phyloP scores from a whole-genome alignment of 164 flowering plant genomes.

The Dillenia suffruticosa region DNA sequence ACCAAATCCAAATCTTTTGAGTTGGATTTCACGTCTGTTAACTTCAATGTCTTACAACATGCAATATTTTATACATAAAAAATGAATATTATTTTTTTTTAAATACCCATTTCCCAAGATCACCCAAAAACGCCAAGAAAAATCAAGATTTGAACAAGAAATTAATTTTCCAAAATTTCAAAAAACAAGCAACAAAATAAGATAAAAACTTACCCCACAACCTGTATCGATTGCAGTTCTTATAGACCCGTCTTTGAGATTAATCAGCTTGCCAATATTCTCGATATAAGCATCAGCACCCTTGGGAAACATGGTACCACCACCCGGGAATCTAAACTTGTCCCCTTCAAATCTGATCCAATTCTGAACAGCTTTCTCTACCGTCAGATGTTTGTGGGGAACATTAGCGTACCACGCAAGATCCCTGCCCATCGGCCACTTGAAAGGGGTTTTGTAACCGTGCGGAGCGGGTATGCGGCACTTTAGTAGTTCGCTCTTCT shows the following conservation, averaged over 20 bases:
- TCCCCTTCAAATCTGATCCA: conserved; percentile 42
- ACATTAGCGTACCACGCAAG: conserved; percentile 49
- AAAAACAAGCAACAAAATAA: not conserved
- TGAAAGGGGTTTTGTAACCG: conserved; percentile 42
- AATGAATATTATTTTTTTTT: too few relatives aligned
- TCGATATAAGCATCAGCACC: conserved; percentile 51
- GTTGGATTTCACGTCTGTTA: too few relatives aligned
- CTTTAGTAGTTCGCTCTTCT: conserved; percentile 25
- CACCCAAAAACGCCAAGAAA: too few relatives aligned
- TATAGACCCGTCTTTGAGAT: conserved; percentile 38
- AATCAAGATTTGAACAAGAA: too few relatives aligned
- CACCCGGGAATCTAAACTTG: conserved; percentile 32
- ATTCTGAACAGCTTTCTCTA: conserved; percentile 50
- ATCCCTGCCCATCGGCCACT: conserved; percentile 55
- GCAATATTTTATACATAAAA: too few relatives aligned
- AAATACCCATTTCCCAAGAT: too few relatives aligned
- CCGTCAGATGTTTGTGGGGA: conserved; percentile 48
- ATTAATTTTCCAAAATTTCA: not conserved
- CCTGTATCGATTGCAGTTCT: conserved; percentile 59
- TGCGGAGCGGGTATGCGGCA: conserved; percentile 49
- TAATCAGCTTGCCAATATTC: conserved; percentile 33
- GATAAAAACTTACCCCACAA: conserved; percentile 34
- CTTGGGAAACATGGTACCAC: conserved; percentile 54
- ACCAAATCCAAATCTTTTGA: too few relatives aligned
- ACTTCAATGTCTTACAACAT: too few relatives aligned